Evolutionary conservation across 768 basidiomycete genomes (phyloP), one percentile per base, ranked within the genome.

Genomic region (Mycena chlorophos): DNA sequence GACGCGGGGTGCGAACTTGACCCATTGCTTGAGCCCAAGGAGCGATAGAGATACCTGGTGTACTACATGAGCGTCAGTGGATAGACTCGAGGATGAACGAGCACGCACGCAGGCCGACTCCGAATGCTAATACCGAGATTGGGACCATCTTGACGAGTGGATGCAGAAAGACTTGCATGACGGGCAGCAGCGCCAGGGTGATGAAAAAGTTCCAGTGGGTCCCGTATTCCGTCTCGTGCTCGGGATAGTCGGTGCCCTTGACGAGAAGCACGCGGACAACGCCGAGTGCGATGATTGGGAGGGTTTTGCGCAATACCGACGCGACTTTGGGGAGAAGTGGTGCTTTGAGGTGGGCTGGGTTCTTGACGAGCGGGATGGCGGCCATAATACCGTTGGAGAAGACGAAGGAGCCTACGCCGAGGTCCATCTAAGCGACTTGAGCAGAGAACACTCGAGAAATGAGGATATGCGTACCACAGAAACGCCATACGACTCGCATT

Each of bases 181-280:
- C 66, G 0, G 94, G 94, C 4, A 98, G 68, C 0, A 91, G 62
- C 0, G 88, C 93, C 20, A 98, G 78, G 0, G 97, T 98, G 62
- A 98, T 81, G 79, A 99, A 99, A 73, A 98, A 98, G 68, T 98
- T 98, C 97, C 97, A 99, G 64, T 98, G 96, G 0, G 85, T 84
- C 0, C 97, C 97, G 61, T 98, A 98, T 72, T 99, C 97, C 0
- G 94, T 88, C 52, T 89, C 87, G 56, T 98, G 97, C 75, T 98
- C 97, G 3, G 96, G 97, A 69, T 99, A 99, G 53, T 94, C 91
- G 0, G 87, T 84, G 12, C 91, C 92, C 69, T 99, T 98, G 25
- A 99, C 94, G 30, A 94, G 78, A 0, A 91, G 42, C 1, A 97
- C 86, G 3, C 97, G 78, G 0, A 91, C 66, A 0, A 95, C 29